phyloP scores from a whole-genome alignment of 2,329 filamentous ascomycete genomes.

The Aspergillus amoenus region DNA sequence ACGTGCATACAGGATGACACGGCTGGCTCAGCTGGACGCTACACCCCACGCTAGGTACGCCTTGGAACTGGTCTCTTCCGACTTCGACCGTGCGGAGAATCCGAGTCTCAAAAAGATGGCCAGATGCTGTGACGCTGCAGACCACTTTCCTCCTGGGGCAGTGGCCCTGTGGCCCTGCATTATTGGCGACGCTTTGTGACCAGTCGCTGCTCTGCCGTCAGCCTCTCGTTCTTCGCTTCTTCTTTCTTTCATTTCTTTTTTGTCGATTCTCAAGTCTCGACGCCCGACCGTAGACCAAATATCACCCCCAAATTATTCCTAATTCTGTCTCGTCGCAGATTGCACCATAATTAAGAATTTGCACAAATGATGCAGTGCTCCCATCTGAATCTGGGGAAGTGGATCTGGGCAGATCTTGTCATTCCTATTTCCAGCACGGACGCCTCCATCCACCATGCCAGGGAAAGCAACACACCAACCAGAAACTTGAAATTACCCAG shows the following conservation, averaged over 20 bases:
- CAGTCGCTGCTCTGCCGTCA: conserved; percentile 7
- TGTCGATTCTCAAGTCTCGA: background rate
- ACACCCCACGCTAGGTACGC: conserved; percentile 21
- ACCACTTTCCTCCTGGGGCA: conserved; percentile 11
- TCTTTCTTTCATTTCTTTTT: background rate
- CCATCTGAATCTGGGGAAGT: conserved; percentile 24
- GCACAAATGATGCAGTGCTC: too few species aligned
- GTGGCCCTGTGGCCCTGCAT: conserved; percentile 15
- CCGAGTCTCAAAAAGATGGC: conserved; percentile 13
- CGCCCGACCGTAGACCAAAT: background rate
- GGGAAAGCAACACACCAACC: background rate
- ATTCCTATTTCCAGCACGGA: conserved; percentile 16
- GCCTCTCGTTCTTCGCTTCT: background rate
- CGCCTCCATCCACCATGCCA: conserved; percentile 1
- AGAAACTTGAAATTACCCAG: background rate
- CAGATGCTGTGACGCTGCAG: conserved; percentile 17
- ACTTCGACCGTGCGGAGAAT: conserved; percentile 9
- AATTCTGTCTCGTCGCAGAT: too few species aligned
- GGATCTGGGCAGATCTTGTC: conserved; percentile 19
- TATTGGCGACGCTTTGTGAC: conserved; percentile 10
- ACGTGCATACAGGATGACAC: conserved; percentile 23
- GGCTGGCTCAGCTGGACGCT: conserved; percentile 25
- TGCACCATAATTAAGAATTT: too few species aligned
- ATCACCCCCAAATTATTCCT: background rate
- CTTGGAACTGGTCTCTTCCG: conserved; percentile 2